Base-by-base conservation (phyloP, 106 monocot species). In the Dioscorea alata region DNA sequence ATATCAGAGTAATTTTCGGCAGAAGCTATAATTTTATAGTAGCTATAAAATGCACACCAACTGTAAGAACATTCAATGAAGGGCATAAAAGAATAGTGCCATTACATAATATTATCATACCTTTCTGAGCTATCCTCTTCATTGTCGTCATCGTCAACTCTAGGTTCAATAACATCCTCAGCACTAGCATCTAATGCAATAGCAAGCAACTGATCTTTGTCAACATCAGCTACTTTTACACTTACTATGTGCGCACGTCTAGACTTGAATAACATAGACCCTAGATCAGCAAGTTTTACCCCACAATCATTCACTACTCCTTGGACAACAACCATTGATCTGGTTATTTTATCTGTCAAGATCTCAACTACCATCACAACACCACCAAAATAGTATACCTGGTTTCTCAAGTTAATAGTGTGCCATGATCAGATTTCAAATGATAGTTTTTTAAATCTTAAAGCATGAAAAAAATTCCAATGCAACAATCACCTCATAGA, bases 361-460 rank as follows among this genome's bases (percentile, higher is more conserved):
- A 87, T 92, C 64, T 89, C 87, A 69, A 97, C 92, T 57, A 97
- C 83, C 83, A 97, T 92, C 23, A 86, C 89, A 63, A 85, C 92
- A 21, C 97, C 92, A 74, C 97, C 97, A 83, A 89, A 97, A 69
- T 92, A 92, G 74, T 97, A 92, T 0, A 97, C 82, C 97, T 97
- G 76, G 56, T 62, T 61, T 23, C 35, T 22, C 24, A 65, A 66
- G 33, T 60, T 13, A 5, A 60, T 18, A 54, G 54, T 42, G 42
- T 42, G 42, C 5, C 42, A 2, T 3, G 10, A 42, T 13, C 14
- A 64, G 13, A 31, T 64, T 64, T 33, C 15, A 64, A 64, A 19
- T 19, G 61, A 33, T 1, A 64, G 35, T 28, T 33, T 56, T 42
- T 42, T 3, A 33, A 42, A 60, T 60, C 12, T 60, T 25, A 4